A percentile compares a stretch with the other conserved stretches of the same genome.
Conservation (phyloP, 2,329 filamentous ascomycete genomes). For the Nothomitra cinnamomea region DNA sequence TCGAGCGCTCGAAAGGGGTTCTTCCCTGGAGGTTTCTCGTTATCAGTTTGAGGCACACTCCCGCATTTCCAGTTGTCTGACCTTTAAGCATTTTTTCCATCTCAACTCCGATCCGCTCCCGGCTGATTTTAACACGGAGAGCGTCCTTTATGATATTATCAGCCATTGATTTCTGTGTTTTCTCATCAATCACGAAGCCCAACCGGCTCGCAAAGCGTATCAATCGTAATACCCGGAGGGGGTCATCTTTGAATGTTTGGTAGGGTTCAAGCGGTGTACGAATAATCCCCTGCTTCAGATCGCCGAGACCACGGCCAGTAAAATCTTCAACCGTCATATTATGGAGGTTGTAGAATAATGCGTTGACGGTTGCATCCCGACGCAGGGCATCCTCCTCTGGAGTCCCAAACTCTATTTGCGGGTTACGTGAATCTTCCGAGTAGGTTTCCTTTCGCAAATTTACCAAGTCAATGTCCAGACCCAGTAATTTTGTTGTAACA, state of each 20-base stretch:
- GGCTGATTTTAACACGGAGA: slow-evolving; percentile 75
- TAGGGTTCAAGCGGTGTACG: slow-evolving; percentile 74
- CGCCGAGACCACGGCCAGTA: slow-evolving; percentile 52
- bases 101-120: slow-evolving; percentile 75
- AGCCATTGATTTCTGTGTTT: slow-evolving; percentile 56
- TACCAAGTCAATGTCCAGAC: slow-evolving; percentile 82
- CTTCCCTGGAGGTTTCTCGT: not conserved
- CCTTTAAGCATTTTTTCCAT: slow-evolving; percentile 82
- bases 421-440: slow-evolving; percentile 73
- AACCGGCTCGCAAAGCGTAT: slow-evolving; percentile 82
- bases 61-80: slow-evolving; percentile 15
- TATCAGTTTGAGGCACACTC: not conserved
- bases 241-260: slow-evolving; percentile 90
- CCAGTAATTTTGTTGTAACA: slow-evolving; percentile 69
- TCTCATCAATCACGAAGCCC: slow-evolving; percentile 56
- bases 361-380: slow-evolving; percentile 86
- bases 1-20: slow-evolving; percentile 19
- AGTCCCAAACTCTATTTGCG: slow-evolving; percentile 84
- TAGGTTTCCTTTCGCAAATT: slow-evolving; percentile 90
- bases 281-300: slow-evolving; percentile 58
- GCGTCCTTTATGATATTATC: slow-evolving; percentile 61
- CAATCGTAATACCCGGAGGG: slow-evolving; percentile 67
- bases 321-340: slow-evolving; percentile 70
- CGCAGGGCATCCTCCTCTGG: slow-evolving; percentile 77
- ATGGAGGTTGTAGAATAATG: slow-evolving; percentile 87